These are phyloP conservation scores for Penicillium herquei DNA, from an alignment of 495 filamentous ascomycete species.

Conservation along the genomic window DNA sequence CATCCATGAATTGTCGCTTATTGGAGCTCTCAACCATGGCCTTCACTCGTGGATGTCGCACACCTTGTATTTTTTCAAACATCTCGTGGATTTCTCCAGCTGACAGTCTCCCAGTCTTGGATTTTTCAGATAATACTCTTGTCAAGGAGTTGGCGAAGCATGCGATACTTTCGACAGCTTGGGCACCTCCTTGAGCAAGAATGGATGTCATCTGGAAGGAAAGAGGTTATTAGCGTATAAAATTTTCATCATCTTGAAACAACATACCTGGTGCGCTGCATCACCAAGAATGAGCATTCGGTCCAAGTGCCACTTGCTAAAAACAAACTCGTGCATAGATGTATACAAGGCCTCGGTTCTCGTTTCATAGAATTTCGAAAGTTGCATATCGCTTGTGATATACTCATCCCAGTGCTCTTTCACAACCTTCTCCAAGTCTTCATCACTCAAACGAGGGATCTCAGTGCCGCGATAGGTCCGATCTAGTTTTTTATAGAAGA, in stretches of 20 bases:
- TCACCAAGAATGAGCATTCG: slow-evolving; percentile 13
- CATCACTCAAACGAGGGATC: neutral
- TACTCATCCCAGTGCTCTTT: slow-evolving; percentile 2
- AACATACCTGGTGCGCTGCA: slow-evolving; percentile 14
- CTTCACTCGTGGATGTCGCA: neutral
- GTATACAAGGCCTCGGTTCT: neutral
- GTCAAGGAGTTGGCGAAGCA: slow-evolving; percentile 7
- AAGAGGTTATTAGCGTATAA: neutral
- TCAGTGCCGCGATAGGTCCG: neutral
- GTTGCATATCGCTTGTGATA: neutral
- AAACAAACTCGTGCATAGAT: slow-evolving; percentile 11
- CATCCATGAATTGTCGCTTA: slow-evolving; percentile 6
- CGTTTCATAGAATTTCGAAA: slow-evolving; percentile 2
- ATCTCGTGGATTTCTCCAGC: slow-evolving; percentile 1
- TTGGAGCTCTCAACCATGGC: slow-evolving; percentile 3
- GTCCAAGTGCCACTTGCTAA: slow-evolving; percentile 10
- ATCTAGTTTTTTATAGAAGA: neutral
- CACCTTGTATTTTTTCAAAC: slow-evolving; percentile 7
- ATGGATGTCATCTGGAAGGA: slow-evolving; percentile 18
- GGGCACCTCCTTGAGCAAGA: slow-evolving; percentile 32
- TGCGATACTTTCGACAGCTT: slow-evolving; percentile 36
- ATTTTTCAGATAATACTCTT: neutral
- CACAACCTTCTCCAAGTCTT: neutral
- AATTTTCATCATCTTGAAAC: neutral
- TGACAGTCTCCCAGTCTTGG: neutral